phyloP scores from a whole-genome alignment of 2,329 filamentous ascomycete genomes.

The Fusarium sp. region DNA sequence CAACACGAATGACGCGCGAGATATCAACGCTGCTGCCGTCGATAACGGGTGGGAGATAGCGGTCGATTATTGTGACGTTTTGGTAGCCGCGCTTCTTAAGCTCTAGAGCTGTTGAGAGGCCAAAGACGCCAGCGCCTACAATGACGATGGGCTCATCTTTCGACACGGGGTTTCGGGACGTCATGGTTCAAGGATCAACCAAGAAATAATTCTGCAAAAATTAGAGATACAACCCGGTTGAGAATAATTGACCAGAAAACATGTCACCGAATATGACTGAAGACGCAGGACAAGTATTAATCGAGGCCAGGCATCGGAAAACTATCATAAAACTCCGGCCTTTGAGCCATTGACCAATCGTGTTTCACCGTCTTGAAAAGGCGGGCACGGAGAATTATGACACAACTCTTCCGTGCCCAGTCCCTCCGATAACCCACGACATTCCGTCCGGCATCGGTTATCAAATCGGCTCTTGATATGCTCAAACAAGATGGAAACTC shows the following conservation, averaged over 20 bases:
- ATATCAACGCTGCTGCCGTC: slow-evolving; percentile 60
- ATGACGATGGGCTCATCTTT: slow-evolving; percentile 53
- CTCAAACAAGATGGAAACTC: not conserved
- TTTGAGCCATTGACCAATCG: slow-evolving; percentile 32
- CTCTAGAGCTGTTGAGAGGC: slow-evolving; percentile 65
- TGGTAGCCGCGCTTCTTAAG: slow-evolving; percentile 61
- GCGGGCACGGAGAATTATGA: slow-evolving; percentile 30
- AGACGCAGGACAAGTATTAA: slow-evolving; percentile 20
- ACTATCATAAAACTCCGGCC: slow-evolving; percentile 26
- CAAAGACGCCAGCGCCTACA: slow-evolving; percentile 66
- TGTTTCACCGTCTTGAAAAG: slow-evolving; percentile 16
- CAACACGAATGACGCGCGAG: slow-evolving; percentile 61
- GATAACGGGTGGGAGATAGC: slow-evolving; percentile 54
- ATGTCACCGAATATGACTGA: not conserved
- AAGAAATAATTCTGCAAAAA: not conserved
- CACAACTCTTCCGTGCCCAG: slow-evolving; percentile 4
- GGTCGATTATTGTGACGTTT: slow-evolving; percentile 64
- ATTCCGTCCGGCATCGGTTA: not conserved
- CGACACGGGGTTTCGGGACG: slow-evolving; percentile 31
- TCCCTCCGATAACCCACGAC: not conserved
- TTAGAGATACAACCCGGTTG: not conserved
- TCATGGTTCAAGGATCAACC: slow-evolving; percentile 24
- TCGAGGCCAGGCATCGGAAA: slow-evolving; percentile 11
- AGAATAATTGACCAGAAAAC: not conserved
- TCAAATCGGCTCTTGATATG: not conserved